These are phyloP conservation scores for Fusarium heterosporum DNA, from an alignment of 2,329 filamentous ascomycete species.

Conservation along the genomic window DNA sequence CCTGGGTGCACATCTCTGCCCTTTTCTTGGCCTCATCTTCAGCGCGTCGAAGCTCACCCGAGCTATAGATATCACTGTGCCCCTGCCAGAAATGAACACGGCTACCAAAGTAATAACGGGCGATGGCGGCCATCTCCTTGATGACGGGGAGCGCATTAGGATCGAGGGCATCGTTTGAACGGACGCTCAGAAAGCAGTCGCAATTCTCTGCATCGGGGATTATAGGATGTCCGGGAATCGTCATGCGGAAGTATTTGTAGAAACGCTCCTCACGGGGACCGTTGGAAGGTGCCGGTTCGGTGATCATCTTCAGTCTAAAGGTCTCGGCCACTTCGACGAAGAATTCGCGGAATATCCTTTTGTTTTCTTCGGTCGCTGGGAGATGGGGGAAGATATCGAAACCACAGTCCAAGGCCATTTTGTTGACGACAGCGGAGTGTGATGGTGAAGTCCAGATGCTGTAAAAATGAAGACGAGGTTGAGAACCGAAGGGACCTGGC, in stretches of 20 bases:
- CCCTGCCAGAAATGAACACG: constrained; percentile 4
- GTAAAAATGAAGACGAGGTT: not conserved
- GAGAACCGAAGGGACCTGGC: not conserved
- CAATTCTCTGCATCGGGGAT: constrained; percentile 5
- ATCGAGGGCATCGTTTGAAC: not conserved
- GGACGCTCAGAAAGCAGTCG: constrained; percentile 14
- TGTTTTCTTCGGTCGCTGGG: not conserved
- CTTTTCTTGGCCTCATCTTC: constrained; percentile 1
- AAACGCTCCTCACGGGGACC: not conserved
- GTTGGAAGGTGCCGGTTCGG: not conserved
- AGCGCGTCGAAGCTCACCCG: not conserved
- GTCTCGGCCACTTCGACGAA: not conserved
- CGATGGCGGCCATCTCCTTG: not conserved
- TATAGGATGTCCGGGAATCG: not conserved
- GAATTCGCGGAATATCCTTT: not conserved
- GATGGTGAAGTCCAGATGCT: no score
- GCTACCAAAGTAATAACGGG: constrained; percentile 1
- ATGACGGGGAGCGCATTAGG: not conserved
- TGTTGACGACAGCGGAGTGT: not conserved
- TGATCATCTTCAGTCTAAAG: not conserved
- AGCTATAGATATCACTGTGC: not conserved
- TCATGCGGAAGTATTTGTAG: constrained; percentile 2
- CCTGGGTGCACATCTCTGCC: not conserved
- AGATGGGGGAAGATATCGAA: constrained; percentile 24
- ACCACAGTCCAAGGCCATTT: constrained; percentile 9